Evolutionary conservation across 805 yeast species (phyloP), one percentile per base, ranked within the genome.

Genomic region (Debaryomyces tyrocola): DNA sequence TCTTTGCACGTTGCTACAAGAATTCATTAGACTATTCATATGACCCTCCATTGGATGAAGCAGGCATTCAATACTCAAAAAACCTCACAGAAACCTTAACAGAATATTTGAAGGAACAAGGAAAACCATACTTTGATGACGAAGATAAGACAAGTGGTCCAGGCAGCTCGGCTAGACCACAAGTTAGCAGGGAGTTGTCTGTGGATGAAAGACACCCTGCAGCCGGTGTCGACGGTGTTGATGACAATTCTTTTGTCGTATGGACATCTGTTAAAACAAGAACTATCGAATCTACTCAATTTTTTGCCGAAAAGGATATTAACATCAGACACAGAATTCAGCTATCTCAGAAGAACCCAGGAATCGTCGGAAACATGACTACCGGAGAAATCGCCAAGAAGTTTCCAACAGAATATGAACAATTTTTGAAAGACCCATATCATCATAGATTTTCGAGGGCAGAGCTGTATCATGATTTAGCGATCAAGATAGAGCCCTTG

Each of bases 401-500:
- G 51, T 89, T 72, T 60, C 94, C 96, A 0, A 76, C 74, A 1
- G 97, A 91, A 53, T 87, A 77, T 60, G 77, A 72, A 50, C 83
- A 78, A 55, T 87, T 82, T 60, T 46, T 67, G 47, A 67, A 74
- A 49, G 97, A 92, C 63, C 97, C 97, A 1, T 94, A 94, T 61
- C 97, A 94, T 66, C 92, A 86, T 62, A 75, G 99, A 49, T 94
- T 80, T 62, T 88, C 96, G 2, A 77, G 98, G 41, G 90, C 96
- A 0, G 99, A 94, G 69, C 87, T 95, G 42, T 94, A 90, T 62
- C 99, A 94, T 66, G 99, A 94, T 66, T 76, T 94, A 47, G 98
- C 99, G 0, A 85, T 94, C 33, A 83, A 96, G 56, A 79, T 94
- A 69, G 99, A 94, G 67, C 96, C 98, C 0, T 74, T 94, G 45